These are phyloP conservation scores for Pisolithus marmoratus DNA, from an alignment of 768 basidiomycete species.

Conservation along the genomic window DNA sequence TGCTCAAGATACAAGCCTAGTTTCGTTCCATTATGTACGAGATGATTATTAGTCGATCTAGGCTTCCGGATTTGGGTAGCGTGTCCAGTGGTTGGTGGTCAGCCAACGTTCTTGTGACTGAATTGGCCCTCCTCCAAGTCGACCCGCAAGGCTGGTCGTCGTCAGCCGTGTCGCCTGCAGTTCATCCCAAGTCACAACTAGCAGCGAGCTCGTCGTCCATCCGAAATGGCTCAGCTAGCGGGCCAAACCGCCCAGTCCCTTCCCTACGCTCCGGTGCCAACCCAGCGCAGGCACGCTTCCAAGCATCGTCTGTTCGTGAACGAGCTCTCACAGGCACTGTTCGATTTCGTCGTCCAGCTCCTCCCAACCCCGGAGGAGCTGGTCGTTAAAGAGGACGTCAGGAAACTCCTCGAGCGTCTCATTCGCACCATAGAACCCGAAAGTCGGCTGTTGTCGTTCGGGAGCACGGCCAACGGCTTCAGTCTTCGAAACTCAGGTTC, in stretches of 20 bases:
- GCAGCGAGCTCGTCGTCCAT: not conserved
- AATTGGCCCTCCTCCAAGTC: constrained; percentile 25
- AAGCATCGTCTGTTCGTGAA: constrained; percentile 60
- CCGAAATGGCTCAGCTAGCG: constrained; percentile 26
- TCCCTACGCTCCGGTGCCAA: constrained; percentile 29
- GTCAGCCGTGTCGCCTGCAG: constrained; percentile 1
- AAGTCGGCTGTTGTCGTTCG: constrained; percentile 87
- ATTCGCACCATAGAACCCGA: constrained; percentile 93
- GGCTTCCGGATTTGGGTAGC: constrained; percentile 24
- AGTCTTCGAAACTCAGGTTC: constrained; percentile 91
- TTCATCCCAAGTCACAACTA: constrained; percentile 2
- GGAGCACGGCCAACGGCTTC: constrained; percentile 96
- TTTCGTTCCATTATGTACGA: not conserved
- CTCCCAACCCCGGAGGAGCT: constrained; percentile 88
- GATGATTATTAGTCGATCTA: not conserved
- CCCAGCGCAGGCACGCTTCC: constrained; percentile 32
- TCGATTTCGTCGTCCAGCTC: constrained; percentile 90
- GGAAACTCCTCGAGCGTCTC: constrained; percentile 90
- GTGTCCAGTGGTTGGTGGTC: constrained; percentile 6
- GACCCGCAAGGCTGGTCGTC: constrained; percentile 3
- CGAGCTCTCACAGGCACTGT: constrained; percentile 85
- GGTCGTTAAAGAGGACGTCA: constrained; percentile 91
- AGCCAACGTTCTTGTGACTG: constrained; percentile 14
- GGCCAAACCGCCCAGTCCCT: constrained; percentile 18
- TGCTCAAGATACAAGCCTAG: constrained; percentile 33